phyloP scores from a whole-genome alignment of 371 early-diverging fungal species.

The Mortierella polycephala region DNA sequence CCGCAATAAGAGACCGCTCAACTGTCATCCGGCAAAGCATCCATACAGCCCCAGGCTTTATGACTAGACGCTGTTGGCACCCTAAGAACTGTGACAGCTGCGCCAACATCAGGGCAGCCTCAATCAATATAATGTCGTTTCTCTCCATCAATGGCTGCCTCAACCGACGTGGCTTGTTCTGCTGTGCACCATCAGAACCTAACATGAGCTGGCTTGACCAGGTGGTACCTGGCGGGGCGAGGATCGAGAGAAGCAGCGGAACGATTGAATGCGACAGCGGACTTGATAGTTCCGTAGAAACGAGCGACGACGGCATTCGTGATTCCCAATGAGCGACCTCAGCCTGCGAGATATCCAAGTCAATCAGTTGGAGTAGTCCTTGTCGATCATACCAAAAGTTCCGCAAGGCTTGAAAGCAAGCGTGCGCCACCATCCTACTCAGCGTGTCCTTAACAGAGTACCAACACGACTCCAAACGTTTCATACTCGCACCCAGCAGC shows the following conservation, averaged over 20 bases:
- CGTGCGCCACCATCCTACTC: slow-evolving; percentile 6
- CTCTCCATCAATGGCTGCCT: slow-evolving; percentile 30
- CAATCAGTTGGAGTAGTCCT: slow-evolving; percentile 22
- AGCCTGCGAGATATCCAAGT: slow-evolving; percentile 1
- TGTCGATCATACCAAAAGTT: slow-evolving; percentile 37
- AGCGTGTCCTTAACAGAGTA: slow-evolving; percentile 10
- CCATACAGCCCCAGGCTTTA: slow-evolving; percentile 40
- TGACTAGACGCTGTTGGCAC: slow-evolving; percentile 31
- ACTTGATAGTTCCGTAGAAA: background rate
- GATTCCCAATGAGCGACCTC: slow-evolving; percentile 7
- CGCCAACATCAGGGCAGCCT: slow-evolving; percentile 21
- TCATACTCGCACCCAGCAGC: slow-evolving; percentile 22
- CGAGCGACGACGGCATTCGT: slow-evolving; percentile 10
- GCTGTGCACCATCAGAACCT: background rate
- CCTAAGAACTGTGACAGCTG: slow-evolving; percentile 20
- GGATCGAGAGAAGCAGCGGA: slow-evolving; percentile 19
- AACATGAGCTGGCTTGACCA: slow-evolving; percentile 38
- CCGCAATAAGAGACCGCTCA: slow-evolving; percentile 30
- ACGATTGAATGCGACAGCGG: slow-evolving; percentile 16
- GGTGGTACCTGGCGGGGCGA: slow-evolving; percentile 17
- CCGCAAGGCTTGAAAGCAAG: slow-evolving; percentile 19
- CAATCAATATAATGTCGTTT: slow-evolving; percentile 14
- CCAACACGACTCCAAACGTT: slow-evolving; percentile 5
- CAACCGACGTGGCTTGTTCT: background rate
- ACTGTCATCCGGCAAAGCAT: slow-evolving; percentile 37